These are phyloP conservation scores for Pseudoturritis turrita DNA, from an alignment of 345 rosid genomes.

Conservation along the genomic window DNA sequence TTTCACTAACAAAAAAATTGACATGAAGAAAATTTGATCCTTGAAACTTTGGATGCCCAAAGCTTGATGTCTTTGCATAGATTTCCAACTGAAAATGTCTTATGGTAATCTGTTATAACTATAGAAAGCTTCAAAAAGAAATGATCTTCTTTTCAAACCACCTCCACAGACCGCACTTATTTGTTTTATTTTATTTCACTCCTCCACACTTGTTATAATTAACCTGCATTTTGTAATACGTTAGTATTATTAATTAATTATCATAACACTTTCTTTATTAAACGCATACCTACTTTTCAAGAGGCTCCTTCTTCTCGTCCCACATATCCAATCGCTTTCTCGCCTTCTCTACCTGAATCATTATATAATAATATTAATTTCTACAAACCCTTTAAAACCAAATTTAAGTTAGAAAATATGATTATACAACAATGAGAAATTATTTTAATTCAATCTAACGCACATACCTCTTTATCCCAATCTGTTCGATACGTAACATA, in stretches of 20 bases:
- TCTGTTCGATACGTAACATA: conserved; percentile 48
- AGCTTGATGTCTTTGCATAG: no score
- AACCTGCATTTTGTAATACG: neutral
- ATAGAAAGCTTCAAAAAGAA: no score
- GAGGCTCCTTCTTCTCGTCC: conserved; percentile 50
- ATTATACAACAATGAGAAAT: neutral
- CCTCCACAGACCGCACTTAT: neutral
- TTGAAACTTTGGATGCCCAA: no score
- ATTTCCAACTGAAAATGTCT: no score
- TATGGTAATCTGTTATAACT: no score
- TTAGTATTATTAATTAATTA: no score
- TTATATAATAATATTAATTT: neutral
- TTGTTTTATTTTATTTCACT: no score
- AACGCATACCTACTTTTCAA: neutral
- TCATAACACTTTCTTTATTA: no score
- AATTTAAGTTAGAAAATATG: no score
- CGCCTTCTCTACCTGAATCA: conserved; percentile 61
- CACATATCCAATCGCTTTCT: conserved; percentile 53
- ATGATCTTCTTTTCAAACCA: neutral
- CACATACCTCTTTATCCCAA: conserved; percentile 50
- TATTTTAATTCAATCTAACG: neutral
- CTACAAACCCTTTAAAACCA: neutral
- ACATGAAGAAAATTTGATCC: no score
- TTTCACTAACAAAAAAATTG: no score
- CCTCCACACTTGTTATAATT: no score